Evolutionary conservation across 345 rosid genomes (phyloP), one percentile per base, ranked within the genome.

Genomic region (Syzygium aqueum): DNA sequence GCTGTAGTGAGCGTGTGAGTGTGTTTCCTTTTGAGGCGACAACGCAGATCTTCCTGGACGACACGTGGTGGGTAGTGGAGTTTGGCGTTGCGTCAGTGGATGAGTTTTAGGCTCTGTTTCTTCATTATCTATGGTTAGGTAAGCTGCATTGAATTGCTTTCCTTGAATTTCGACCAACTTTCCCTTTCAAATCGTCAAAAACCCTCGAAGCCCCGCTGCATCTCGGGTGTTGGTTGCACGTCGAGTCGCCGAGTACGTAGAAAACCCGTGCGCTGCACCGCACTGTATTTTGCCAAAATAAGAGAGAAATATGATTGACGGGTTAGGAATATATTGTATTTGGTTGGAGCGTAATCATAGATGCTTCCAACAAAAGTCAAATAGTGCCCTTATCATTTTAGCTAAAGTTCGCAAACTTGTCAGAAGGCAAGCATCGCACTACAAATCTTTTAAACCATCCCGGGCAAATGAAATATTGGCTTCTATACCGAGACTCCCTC

Each of bases 241-340:
- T 33, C 8, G 0, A 37, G 82, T 21, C 8, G 14, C 57, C 57
- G 11, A 21, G 59, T 22, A 8, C 27, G 5, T 2, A 5, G 15
- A 19, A 27, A 43, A 0, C 0, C 13, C 13, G 12, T 15, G 46
- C 7, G 0, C 43, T 17, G 46, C 78, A 33, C 23, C 7, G 7
- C 7, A 43, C 46, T 43, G 7, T 46, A 8, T 33, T 37, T 21
- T 2, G 7, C 46, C 43, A 2, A 30, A 67, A 30, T 43, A 17
- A 30, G 78, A 67, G 46, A 43, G 78, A 67, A 30, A 30, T 22
- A 67, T 30, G 78, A 30, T 30, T 22, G 43, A 65, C 21, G 23
- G 3, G 7, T 43, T 43, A 43, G 46, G 46, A 43, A 43, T 43
- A 43, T 43, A 40, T 43, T 43, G 46, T 4, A 43, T 43, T 43